Base-by-base conservation (phyloP, 208 protist genomes). In the Angomonas deanei region DNA sequence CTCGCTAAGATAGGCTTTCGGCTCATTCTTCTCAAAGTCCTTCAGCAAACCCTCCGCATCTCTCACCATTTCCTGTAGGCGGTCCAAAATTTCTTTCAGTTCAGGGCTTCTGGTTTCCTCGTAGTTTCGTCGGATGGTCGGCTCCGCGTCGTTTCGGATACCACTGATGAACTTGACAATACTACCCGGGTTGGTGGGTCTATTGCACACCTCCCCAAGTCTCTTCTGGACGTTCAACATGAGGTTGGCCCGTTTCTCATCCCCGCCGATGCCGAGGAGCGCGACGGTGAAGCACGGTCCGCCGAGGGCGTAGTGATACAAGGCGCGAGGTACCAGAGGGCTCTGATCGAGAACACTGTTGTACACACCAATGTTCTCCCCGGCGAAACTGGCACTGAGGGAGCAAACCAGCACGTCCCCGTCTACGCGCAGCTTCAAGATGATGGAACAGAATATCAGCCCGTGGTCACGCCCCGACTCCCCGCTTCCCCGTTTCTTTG, bases 251-350 rank as follows among this genome's bases (percentile, higher is more conserved):
- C 78, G 74, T 32, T 67, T 69, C 65, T 88, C 78, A 50, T 86
- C 72, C 52, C 76, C 70, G 64, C 80, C 71, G 49, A 92, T 83
- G 64, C 86, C 74, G 38, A 92, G 76, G 39, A 92, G 57, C 1
- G 86, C 83, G 23, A 92, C 68, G 1, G 86, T 92, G 65, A 76
- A 92, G 70, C 86, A 89, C n/a, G 86, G 86, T 10, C 86, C 86
- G 39, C 86, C 82, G 15, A 92, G 72, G 6, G 86, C 86, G 67
- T 92, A 90, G 74, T 92, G 86, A 54, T 84, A 90, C 26, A 92
- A 59, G 3, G 86, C 80, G 11, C 76, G 82, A 36, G 86, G 82
- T 54, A 89, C 76, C 13, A 86, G 76, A 13, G 75, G 78, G 62
- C 73, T 88, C 24, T 72, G 58, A 30, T 90, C 82, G 11, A 92